phyloP scores from a whole-genome alignment of 257 asterid species.

The Sherardia arvensis region DNA sequence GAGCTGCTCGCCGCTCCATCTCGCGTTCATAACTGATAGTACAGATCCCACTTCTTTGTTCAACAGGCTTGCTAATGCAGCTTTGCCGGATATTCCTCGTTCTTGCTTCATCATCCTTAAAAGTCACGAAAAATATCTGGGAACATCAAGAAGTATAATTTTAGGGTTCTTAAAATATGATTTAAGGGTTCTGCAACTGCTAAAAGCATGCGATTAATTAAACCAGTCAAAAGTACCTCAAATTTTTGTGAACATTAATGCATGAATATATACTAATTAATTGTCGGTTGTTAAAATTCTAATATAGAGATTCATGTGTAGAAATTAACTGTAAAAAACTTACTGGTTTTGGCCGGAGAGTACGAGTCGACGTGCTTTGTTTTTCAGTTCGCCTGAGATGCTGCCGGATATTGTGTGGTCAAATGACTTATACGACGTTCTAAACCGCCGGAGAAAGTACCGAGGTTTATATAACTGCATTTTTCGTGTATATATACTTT shows the following conservation, averaged over 20 bases:
- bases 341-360: conserved; percentile 1
- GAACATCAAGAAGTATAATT: too few species aligned
- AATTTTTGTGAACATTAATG: too few species aligned
- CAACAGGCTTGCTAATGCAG: conserved; percentile 69
- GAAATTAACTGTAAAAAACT: too few species aligned
- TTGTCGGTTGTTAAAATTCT: too few species aligned
- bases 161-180: too few species aligned
- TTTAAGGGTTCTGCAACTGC: too few species aligned
- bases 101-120: conserved; percentile 82
- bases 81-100: conserved; percentile 47
- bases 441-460: background rate
- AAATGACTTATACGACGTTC: background rate
- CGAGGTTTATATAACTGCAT: background rate
- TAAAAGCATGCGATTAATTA: too few species aligned
- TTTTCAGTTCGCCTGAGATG: background rate
- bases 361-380: background rate
- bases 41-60: conserved; percentile 91
- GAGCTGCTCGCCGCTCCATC: conserved; percentile 97
- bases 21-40: conserved; percentile 88
- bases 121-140: background rate
- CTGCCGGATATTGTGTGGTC: conserved; percentile 6
- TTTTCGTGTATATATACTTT: background rate
- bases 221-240: too few species aligned
- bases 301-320: too few species aligned
- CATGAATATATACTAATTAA: too few species aligned